phyloP scores from a whole-genome alignment of 1,284 basidiomycete species.

The Phylloporus sp. region DNA sequence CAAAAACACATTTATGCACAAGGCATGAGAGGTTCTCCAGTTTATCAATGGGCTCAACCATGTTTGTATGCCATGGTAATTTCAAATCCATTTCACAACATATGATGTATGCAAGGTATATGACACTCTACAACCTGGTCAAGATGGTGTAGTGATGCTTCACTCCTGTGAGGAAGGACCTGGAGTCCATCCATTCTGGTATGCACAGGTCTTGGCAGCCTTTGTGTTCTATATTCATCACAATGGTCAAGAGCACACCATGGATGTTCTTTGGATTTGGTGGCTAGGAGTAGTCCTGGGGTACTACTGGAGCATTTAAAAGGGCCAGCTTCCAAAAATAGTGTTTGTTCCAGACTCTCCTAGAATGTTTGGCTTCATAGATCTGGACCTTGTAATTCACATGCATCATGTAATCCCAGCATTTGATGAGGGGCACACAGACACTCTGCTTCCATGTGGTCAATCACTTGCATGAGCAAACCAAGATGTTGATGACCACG shows the following conservation, averaged over 20 bases:
- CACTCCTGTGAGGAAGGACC: constrained; percentile 17
- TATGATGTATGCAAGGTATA: constrained; percentile 27
- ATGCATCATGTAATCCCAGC: constrained; percentile 10
- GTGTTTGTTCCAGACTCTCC: not conserved
- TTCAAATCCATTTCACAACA: constrained; percentile 40
- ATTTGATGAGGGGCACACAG: not conserved
- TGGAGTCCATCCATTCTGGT: constrained; percentile 34
- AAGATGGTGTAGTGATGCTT: constrained; percentile 15
- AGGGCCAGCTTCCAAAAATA: not conserved
- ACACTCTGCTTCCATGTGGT: not conserved
- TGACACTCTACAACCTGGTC: constrained; percentile 36
- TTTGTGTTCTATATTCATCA: not conserved
- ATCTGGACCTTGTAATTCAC: constrained; percentile 2
- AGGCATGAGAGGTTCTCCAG: not conserved
- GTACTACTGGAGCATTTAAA: not conserved
- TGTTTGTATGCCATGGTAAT: not conserved
- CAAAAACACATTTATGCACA: not conserved
- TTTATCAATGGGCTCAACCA: constrained; percentile 13
- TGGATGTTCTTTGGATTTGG: constrained; percentile 16
- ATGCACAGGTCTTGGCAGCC: constrained; percentile 26
- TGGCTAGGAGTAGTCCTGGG: constrained; percentile 14
- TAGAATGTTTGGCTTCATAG: constrained; percentile 9
- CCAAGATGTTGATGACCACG: constrained; percentile 10
- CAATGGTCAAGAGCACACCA: constrained; percentile 5
- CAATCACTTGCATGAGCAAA: constrained; percentile 1